Percentiles rank a stretch among this genome's conserved stretches.
These are phyloP conservation scores for Dentipellis sp. DNA, from an alignment of 768 basidiomycete genomes.

Conservation along the genomic window DNA sequence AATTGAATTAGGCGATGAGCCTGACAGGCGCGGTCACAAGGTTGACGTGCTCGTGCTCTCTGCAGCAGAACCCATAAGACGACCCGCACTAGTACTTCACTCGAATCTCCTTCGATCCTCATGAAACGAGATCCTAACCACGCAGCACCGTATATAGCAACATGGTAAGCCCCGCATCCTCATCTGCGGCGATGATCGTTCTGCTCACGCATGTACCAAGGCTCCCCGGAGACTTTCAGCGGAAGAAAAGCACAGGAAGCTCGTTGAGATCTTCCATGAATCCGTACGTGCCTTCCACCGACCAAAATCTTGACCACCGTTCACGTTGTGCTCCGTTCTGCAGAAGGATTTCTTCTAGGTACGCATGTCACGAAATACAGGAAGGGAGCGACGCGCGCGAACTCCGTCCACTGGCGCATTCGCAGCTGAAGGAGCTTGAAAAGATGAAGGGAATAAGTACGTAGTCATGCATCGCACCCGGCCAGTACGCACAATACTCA, in stretches of 20 bases:
- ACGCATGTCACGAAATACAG: background rate
- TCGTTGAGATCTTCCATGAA: conserved; percentile 92
- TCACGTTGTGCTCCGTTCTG: background rate
- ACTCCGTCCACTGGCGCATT: background rate
- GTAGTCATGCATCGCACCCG: conserved; percentile 3
- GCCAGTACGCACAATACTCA: background rate
- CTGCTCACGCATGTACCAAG: background rate
- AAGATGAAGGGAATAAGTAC: conserved; percentile 89
- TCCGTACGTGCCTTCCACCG: conserved; percentile 34
- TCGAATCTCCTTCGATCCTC: no score
- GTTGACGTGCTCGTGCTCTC: no score
- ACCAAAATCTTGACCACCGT: no score
- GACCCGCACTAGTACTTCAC: no score
- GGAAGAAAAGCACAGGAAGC: conserved; percentile 83
- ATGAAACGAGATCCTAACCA: no score
- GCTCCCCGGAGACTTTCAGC: conserved; percentile 55
- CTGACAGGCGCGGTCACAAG: no score
- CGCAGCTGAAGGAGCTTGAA: conserved; percentile 84
- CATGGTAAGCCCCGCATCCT: no score
- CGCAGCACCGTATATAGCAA: no score
- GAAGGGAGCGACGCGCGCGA: background rate
- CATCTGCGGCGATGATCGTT: no score
- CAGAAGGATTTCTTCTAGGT: conserved; percentile 84
- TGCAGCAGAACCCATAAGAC: no score
- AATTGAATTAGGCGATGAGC: no score